Evolutionary conservation across 2,329 filamentous ascomycete genomes (phyloP).

Genomic region (Clarireedia paspali): DNA sequence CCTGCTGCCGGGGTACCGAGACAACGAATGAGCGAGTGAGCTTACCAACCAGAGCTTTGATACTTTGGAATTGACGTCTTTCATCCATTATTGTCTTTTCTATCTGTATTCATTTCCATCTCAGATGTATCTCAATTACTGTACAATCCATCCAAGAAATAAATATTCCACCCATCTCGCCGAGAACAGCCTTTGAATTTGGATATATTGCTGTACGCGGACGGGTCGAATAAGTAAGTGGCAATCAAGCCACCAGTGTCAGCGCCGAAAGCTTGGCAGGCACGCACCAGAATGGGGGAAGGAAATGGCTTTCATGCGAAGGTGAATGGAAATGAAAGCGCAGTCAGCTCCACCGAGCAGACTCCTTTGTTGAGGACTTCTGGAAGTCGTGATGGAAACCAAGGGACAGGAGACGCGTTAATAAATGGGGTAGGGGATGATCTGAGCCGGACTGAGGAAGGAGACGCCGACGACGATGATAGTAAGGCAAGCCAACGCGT

Average conservation of each 20-base stretch:
- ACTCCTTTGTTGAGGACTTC: constrained; percentile 17
- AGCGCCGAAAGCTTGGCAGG: background rate
- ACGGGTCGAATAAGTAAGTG: background rate
- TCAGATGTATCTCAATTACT: too few relatives aligned
- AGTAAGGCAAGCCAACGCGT: constrained; percentile 26
- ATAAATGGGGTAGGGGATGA: background rate
- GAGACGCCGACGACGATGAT: constrained; percentile 26
- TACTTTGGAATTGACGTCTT: too few relatives aligned
- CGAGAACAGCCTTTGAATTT: too few relatives aligned
- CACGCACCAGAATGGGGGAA: constrained; percentile 1
- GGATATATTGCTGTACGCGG: background rate
- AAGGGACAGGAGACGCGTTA: constrained; percentile 12
- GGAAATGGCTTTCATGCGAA: background rate
- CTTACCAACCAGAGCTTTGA: too few relatives aligned
- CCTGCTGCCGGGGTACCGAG: too few relatives aligned
- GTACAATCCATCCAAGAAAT: too few relatives aligned
- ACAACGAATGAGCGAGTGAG: too few relatives aligned
- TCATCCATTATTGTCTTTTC: too few relatives aligned
- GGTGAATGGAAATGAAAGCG: background rate
- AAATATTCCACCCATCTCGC: too few relatives aligned
- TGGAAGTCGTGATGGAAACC: background rate
- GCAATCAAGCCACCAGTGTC: background rate
- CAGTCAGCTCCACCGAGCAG: constrained; percentile 10
- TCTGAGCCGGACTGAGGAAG: background rate
- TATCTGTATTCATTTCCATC: too few relatives aligned